phyloP scores from a whole-genome alignment of 345 rosid species.

The Dovyalis caffra region DNA sequence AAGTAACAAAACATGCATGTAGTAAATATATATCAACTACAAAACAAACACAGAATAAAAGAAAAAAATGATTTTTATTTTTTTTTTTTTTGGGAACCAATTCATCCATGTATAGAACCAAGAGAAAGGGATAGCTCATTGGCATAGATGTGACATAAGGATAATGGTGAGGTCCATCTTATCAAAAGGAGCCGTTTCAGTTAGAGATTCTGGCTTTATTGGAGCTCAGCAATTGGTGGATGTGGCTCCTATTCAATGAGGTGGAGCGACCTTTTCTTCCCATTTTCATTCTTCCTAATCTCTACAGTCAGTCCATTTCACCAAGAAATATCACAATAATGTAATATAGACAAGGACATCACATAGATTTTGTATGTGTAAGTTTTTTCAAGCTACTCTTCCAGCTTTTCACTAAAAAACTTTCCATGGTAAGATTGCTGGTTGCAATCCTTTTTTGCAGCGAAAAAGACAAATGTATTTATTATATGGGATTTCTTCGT shows the following conservation, averaged over 20 bases:
- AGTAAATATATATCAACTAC: neutral
- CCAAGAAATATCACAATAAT: neutral
- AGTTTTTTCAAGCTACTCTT: neutral
- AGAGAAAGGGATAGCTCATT: conserved; percentile 15
- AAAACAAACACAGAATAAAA: neutral
- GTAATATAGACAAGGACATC: conserved; percentile 6
- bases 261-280: neutral
- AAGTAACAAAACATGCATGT: too few species aligned
- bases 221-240: conserved; percentile 28
- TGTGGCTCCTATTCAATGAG: conserved; percentile 24
- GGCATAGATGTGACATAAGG: conserved; percentile 25
- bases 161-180: conserved; percentile 40
- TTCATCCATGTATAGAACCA: neutral
- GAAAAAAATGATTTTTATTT: too few species aligned
- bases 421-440: neutral
- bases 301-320: conserved; percentile 3
- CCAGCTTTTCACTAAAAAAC: neutral
- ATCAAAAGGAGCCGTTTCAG: conserved; percentile 29
- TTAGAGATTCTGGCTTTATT: conserved; percentile 38
- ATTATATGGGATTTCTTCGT: too few species aligned
- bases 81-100: too few species aligned
- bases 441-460: too few species aligned
- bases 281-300: conserved; percentile 8
- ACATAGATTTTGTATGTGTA: neutral
- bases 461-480: too few species aligned